Evolutionary conservation across 495 filamentous ascomycete genomes (phyloP), one percentile per base, ranked within the genome.

Genomic region (Durotheca rogersii): DNA sequence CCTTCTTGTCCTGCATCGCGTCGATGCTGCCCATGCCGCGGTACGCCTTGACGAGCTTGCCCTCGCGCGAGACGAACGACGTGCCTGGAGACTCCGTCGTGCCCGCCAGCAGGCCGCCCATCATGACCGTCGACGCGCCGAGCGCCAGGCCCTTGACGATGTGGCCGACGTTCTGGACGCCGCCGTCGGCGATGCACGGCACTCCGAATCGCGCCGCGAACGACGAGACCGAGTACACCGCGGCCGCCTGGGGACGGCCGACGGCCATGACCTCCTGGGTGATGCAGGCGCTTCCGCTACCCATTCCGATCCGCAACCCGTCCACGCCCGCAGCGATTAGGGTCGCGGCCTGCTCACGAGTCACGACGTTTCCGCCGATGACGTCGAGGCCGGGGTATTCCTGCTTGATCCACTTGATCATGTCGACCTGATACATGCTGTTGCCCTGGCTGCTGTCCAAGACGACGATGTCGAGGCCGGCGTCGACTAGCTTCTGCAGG

Each of bases 261-360:
- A 96, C 90, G 43, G 93, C 93, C 93, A 99, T 99, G 63, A 99
- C 93, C 74, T 99, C 93, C 73, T 99, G 93, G 36, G 93, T 99
- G 64, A 99, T 99, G 74, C 93, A 99, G 63, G 93, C 93, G 59
- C 87, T 93, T 62, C 93, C 93, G 66, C 88, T 92, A 60, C 93
- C 93, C 93, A 99, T 99, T 67, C 93, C 93, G 70, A 99, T 99
- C 64, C 93, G 87, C 56, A 99, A 84, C 58, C 91, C 93, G 71
- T 99, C 93, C 49, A 86, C 91, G 63, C 93, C 93, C 39, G 93
- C 93, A 43, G 88, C 90, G 64, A 99, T 96, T 52, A 99, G 72
- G 52, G 79, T 68, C 25, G 93, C 93, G 56, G 93, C 93, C 73
- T 99, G 93, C 57, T 95, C 90, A 20, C 89, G 80, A 20, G 93